A percentile compares a stretch with the other conserved stretches of the same genome.
Evolutionary conservation across 2,329 filamentous ascomycete species (phyloP).

Genomic region (Lecanoromycetidae sp.): DNA sequence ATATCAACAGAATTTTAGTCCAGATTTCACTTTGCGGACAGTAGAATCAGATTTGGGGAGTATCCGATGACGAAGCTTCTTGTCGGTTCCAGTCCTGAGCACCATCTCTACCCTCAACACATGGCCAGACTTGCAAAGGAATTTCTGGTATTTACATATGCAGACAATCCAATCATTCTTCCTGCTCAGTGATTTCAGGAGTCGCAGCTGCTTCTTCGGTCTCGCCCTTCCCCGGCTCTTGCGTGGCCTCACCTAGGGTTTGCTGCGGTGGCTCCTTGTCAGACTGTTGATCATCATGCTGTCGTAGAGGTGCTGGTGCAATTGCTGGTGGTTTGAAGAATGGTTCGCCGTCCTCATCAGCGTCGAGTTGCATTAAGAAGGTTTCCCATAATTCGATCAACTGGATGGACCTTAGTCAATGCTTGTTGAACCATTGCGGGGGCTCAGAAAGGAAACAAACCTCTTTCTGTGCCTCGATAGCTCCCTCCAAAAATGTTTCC

Average conservation of each 20-base stretch:
- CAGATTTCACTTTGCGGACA: neutral
- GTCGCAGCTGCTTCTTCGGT: slow-evolving; percentile 17
- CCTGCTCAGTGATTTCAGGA: slow-evolving; percentile 19
- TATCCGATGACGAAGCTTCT: neutral
- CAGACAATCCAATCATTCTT: neutral
- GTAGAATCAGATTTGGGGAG: neutral
- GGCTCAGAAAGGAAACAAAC: slow-evolving; percentile 38
- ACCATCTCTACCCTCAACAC: neutral
- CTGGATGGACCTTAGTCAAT: slow-evolving; percentile 37
- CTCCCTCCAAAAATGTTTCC: slow-evolving; percentile 92
- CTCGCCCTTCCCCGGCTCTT: slow-evolving; percentile 5
- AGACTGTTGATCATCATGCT: slow-evolving; percentile 6
- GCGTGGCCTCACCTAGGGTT: neutral
- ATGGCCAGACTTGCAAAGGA: neutral
- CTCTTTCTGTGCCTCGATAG: slow-evolving; percentile 97
- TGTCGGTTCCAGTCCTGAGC: neutral
- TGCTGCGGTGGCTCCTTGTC: slow-evolving; percentile 9
- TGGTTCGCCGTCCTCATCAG: slow-evolving; percentile 64
- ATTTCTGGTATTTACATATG: neutral
- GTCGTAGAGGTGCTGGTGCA: slow-evolving; percentile 7
- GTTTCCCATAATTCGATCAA: slow-evolving; percentile 93
- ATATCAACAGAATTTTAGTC: no score
- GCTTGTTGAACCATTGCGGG: neutral
- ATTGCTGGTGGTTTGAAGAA: slow-evolving; percentile 29
- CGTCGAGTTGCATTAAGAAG: slow-evolving; percentile 89